Percentiles rank a stretch among this genome's conserved stretches.
phyloP scores from a whole-genome alignment of 805 yeast genomes.

The Metschnikowia hibisci region DNA sequence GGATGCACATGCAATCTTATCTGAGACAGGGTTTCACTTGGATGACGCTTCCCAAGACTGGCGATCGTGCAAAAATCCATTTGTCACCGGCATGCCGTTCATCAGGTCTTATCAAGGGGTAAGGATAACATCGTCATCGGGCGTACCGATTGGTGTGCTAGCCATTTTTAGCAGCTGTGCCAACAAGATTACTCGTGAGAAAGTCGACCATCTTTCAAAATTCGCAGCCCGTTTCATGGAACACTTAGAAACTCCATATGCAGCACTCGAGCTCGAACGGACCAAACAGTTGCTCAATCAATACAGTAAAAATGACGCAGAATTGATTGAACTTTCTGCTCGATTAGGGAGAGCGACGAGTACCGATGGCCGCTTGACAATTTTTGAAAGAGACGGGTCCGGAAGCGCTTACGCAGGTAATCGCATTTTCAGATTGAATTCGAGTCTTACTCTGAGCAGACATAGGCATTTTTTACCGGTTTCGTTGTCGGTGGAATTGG shows the following conservation, averaged over 20 bases:
- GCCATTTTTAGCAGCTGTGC: conserved; percentile 53
- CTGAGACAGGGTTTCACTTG: conserved; percentile 51
- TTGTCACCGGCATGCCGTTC: conserved; percentile 58
- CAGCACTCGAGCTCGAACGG: conserved; percentile 10
- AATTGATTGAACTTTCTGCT: conserved; percentile 28
- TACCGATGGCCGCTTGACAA: conserved; percentile 34
- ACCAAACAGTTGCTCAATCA: conserved; percentile 6
- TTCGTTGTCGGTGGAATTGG: conserved; percentile 32
- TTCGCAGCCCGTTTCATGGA: conserved; percentile 41
- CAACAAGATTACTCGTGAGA: conserved; percentile 34
- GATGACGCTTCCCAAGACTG: conserved; percentile 65
- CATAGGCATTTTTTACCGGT: conserved; percentile 7
- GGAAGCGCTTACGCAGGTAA: conserved; percentile 58
- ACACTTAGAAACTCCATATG: conserved; percentile 35
- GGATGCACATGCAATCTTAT: conserved; percentile 66
- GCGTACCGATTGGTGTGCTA: conserved; percentile 51
- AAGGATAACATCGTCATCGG: conserved; percentile 43
- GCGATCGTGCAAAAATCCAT: conserved; percentile 61
- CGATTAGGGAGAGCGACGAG: conserved; percentile 59
- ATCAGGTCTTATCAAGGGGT: conserved; percentile 65
- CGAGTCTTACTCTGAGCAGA: not conserved
- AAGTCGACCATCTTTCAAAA: conserved; percentile 33
- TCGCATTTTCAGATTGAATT: conserved; percentile 41
- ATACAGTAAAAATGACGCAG: conserved; percentile 18
- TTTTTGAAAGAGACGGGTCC: conserved; percentile 62